Evolutionary conservation across 768 basidiomycete species (phyloP), one percentile per base, ranked within the genome.

Genomic region (Suillus fuscotomentosus): DNA sequence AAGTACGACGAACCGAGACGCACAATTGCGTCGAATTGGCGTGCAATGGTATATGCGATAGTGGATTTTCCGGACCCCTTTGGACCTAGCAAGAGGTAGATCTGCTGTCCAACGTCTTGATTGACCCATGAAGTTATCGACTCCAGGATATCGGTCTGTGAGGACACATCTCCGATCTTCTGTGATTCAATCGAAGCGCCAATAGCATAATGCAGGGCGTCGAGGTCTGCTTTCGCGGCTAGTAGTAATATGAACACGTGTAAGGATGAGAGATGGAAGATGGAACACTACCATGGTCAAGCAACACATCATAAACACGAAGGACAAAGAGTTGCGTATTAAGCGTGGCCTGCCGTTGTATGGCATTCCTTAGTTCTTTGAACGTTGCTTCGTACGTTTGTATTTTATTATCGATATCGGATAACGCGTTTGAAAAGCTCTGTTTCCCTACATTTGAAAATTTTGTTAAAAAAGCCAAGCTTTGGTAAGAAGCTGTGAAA

Each of bases 1-100:
- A 70, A 79, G 22, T 70, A 73, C 6, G 73, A 73, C 27, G 77
- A 76, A 20, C 77, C 77, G 2, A 78, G 63, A 31, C 77, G 70
- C 38, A 64, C 20, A 48, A 75, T 67, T 13, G 64, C 63, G 13
- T 74, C 69, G 34, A 75, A 75, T 13, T 67, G 48, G 24, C 59
- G 59, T 56, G 77, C 76, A 24, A 75, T 70, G 8, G 72, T 68
- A 54, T 75, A 71, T 4, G 76, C 77, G 24, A 77, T 62, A 1
- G 71, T 67, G 13, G 77, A 75, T 60, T 78, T 77, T 15, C 76
- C 76, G 1, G 73, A 77, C 22, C 70, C 73, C 0, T 69, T 66
- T 20, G 66, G 65, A 3, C 76, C 76, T 13, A 68, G 65, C 17
- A 77, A 73, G 9, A 75, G 63, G 54, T 65, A 75, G 42, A 77